Evolutionary conservation across 306 rosid genomes (phyloP), one percentile per base, ranked within the genome.

Genomic region (Oxytropis ochrocephala): DNA sequence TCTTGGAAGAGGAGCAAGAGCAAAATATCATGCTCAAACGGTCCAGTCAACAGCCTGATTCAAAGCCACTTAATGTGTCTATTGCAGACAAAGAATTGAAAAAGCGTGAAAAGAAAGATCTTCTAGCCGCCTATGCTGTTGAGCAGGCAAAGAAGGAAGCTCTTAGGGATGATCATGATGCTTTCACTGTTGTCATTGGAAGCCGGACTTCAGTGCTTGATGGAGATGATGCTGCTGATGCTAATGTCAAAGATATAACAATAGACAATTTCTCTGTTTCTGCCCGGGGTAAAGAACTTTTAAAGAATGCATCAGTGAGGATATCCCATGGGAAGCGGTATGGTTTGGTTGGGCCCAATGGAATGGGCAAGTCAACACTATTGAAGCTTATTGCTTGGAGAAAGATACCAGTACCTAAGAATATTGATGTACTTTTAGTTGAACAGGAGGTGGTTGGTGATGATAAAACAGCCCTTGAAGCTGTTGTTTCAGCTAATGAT

Each of bases 301-400:
- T 38, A 10, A 38, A 38, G 43, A 38, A 38, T 38, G 43, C 43
- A 38, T 38, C 43, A 38, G 43, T 38, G 43, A 38, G 11, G 43
- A 82, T 82, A 74, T 82, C 89, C 48, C 87, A 85, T 42, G 87
- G 87, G 21, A 85, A 77, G 75, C 77, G 89, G 52, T 85, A 85
- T 68, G 89, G 89, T 60, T 71, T 85, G 77, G 85, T 85, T 67
- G 89, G 89, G 35, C 89, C 89, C 11, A 85, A 85, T 62, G 89
- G 89, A 73, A 85, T 1, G 79, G 86, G 89, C 6, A 88, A 88
- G 78, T 88, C 94, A 63, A 88, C 94, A 5, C 78, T 88, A 50
- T 55, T 88, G 64, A 88, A 85, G 81, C 90, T 88, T 67, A 84
- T 88, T 55, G 94, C 94, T 69, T 88, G 94, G 90, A 85, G 90